Percentiles rank a stretch among this genome's conserved stretches.
Conservation (phyloP, 208 protist genomes). For the Angomonas ambiguus region DNA sequence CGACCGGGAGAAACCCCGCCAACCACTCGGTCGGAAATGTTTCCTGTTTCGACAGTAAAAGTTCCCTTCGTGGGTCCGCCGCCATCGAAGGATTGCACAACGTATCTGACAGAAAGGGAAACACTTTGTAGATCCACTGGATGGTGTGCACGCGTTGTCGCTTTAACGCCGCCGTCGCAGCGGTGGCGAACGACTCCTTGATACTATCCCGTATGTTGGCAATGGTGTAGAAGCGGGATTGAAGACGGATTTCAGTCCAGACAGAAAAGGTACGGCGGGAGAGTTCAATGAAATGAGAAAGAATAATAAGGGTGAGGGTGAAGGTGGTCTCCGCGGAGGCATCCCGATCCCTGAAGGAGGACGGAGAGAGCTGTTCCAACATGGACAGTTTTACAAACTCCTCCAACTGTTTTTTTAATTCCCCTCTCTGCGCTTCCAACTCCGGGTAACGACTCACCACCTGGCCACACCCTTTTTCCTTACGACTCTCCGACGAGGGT, state of each 20-base stretch:
- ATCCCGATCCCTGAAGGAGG: background rate
- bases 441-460: no score
- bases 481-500: no score
- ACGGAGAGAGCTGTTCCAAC: background rate
- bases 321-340: background rate
- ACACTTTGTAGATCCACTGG: background rate
- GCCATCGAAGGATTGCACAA: background rate
- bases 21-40: slow-evolving; percentile 37
- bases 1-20: slow-evolving; percentile 29
- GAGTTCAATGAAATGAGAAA: background rate
- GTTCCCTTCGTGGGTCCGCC: background rate
- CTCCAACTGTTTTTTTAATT: background rate
- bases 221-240: background rate
- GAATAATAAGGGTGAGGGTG: background rate
- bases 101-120: background rate
- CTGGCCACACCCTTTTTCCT: no score
- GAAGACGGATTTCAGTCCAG: background rate
- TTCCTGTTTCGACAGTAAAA: background rate
- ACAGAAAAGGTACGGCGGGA: background rate
- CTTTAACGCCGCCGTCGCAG: background rate
- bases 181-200: background rate
- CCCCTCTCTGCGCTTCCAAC: no score
- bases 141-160: background rate
- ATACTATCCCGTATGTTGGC: background rate
- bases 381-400: background rate